Percentiles rank a stretch among this genome's conserved stretches.
phyloP scores from a whole-genome alignment of 441 rosid species.

The Mallotus repandus region DNA sequence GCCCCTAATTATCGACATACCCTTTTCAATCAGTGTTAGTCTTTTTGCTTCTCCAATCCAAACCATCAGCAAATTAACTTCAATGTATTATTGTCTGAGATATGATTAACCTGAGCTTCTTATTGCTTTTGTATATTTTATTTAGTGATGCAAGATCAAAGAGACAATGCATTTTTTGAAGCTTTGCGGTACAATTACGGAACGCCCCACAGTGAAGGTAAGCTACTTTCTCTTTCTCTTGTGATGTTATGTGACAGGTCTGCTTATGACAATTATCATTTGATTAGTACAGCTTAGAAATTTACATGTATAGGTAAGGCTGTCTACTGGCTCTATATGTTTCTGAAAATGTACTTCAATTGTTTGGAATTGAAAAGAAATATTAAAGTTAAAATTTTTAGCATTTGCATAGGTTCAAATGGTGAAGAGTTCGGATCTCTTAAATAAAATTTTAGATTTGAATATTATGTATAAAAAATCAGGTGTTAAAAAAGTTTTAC shows the following conservation, averaged over 20 bases:
- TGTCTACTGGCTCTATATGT: too few relatives aligned
- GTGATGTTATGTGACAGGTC: neutral
- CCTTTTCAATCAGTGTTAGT: constrained; percentile 48
- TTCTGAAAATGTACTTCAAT: too few relatives aligned
- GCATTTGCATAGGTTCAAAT: too few relatives aligned
- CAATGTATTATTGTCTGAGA: neutral
- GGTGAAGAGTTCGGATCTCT: too few relatives aligned
- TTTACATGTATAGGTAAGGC: too few relatives aligned
- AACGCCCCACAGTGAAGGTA: constrained; percentile 42
- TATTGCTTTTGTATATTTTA: neutral
- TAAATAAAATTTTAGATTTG: too few relatives aligned
- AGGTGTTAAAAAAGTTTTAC: too few relatives aligned
- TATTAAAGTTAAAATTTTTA: too few relatives aligned
- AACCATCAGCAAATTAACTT: neutral
- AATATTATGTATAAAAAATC: too few relatives aligned
- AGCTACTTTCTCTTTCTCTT: constrained; percentile 12
- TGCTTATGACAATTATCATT: neutral
- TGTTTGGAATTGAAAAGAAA: too few relatives aligned
- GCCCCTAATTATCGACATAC: constrained; percentile 41
- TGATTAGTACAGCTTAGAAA: too few relatives aligned
- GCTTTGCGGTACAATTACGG: constrained; percentile 46
- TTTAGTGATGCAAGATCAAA: constrained; percentile 55
- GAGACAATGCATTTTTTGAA: constrained; percentile 39
- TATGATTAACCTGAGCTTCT: neutral
- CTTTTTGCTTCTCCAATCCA: neutral